Evolutionary conservation across 345 rosid species (phyloP), one percentile per base, ranked within the genome.

Genomic region (Populus deltoides): DNA sequence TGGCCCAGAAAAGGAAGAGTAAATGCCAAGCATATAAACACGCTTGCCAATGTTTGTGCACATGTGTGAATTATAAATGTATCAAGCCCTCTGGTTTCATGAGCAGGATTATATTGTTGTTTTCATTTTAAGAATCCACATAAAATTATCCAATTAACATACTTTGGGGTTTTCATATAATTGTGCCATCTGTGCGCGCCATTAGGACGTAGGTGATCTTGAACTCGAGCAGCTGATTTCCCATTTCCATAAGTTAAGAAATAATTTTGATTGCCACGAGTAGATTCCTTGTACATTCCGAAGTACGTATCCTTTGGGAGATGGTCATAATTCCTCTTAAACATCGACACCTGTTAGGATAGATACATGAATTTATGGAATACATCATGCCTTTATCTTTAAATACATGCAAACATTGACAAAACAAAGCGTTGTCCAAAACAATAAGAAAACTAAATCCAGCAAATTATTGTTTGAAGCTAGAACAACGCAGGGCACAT

Each of bases 171-270:
- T 87, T 90, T 96, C 87, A 82, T 90, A 82, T 96, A 96, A 83
- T 92, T 96, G 88, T 93, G 97, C 98, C 99, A 96, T 89, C 97
- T 84, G 83, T 96, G 99, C 75, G 99, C 98, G 69, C 99, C 99
- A 84, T 96, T 89, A 63, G 99, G 94, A 70, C 98, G 99, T 81
- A 96, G 97, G 86, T 93, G 92, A 85, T 87, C 91, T 81, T 89
- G 94, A 71, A 96, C 83, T 70, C 99, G 99, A 68, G 99, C 98
- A 67, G 94, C 99, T 43, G 99, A 82, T 86, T 96, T 96, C 80
- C 99, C 98, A 78, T 93, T 93, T 86, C 98, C 97, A 85, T 96
- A 96, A 55, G 99, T 96, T 76, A 96, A 77, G 75, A 96, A 96
- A 80, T 89, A 93, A 78, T 93, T 93, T 77, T 97, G 97, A 82